Evolutionary conservation across 2,329 filamentous ascomycete genomes (phyloP).

Genomic region (Fusarium chaquense): DNA sequence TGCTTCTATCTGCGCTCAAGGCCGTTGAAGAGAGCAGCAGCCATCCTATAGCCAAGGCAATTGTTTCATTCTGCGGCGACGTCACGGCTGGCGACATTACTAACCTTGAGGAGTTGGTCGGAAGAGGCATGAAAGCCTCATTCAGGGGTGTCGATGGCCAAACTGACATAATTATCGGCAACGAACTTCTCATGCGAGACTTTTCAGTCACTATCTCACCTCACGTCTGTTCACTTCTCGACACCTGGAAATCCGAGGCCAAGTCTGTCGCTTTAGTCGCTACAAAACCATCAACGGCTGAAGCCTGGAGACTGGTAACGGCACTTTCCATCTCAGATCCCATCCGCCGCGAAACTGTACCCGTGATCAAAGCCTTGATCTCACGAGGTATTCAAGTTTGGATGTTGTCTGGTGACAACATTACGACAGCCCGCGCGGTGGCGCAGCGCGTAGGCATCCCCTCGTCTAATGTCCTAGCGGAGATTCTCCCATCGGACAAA

Average conservation of each 20-base stretch:
- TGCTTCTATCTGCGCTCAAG: conserved; percentile 66
- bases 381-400: conserved; percentile 78
- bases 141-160: conserved; percentile 39
- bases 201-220: conserved; percentile 57
- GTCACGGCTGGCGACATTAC: conserved; percentile 52
- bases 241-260: conserved; percentile 71
- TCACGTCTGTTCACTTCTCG: conserved; percentile 54
- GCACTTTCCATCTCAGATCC: conserved; percentile 84
- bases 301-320: conserved; percentile 67
- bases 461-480: conserved; percentile 80
- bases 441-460: conserved; percentile 81
- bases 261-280: conserved; percentile 74
- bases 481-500: conserved; percentile 87
- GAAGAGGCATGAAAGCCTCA: conserved; percentile 74
- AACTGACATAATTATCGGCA: conserved; percentile 73
- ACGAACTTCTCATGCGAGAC: conserved; percentile 75
- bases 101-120: conserved; percentile 74
- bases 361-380: conserved; percentile 74
- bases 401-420: conserved; percentile 94
- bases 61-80: conserved; percentile 71
- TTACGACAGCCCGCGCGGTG: conserved; percentile 84
- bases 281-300: conserved; percentile 48
- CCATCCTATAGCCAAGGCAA: conserved; percentile 79
- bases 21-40: conserved; percentile 77
- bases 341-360: conserved; percentile 77